Base-by-base conservation (phyloP, 257 asterid genomes). In the Fraxinus excelsior region DNA sequence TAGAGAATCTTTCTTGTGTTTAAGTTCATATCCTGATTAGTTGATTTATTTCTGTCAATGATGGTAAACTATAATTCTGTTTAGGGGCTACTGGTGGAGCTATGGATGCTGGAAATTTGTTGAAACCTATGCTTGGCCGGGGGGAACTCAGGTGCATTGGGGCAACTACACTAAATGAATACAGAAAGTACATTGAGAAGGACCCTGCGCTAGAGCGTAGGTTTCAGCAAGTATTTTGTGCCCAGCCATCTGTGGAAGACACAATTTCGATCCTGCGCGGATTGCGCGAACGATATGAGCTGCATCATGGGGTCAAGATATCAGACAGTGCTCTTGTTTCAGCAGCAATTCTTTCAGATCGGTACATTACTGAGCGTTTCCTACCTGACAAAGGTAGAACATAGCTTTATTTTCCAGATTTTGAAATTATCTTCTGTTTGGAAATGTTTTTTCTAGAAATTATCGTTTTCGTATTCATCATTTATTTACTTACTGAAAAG, bases 171-270 rank as follows among this genome's bases (percentile, higher is more conserved):
- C 88, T 92, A 74, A 92, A 90, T 64, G 98, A 94, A 78, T 94
- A 94, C 79, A 86, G 96, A 77, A 94, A 89, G 83, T 94, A 94
- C 85, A 88, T 94, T 80, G 98, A 94, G 86, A 94, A 94, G 88
- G 98, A 94, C 82, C 96, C 97, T 83, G 98, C 98, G 38, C 74
- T 94, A 78, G 98, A 94, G 78, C 93, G 98, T 71, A 89, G 98
- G 83, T 94, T 94, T 78, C 98, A 94, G 78, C 98, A 94, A 86
- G 98, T 94, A 71, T 94, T 84, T 78, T 94, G 98, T 83, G 92
- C 92, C 71, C 94, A 90, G 78, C 98, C 98, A 78, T 90, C 96
- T 74, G 97, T 94, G 35, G 98, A 92, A 84, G 96, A 92, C 83
- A 80, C 97, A 32, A 85, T 94, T n/a, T 94, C 97, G 38, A 94